These are phyloP conservation scores for Ogataea minuta DNA, from an alignment of 805 yeast species.

Conservation along the genomic window DNA sequence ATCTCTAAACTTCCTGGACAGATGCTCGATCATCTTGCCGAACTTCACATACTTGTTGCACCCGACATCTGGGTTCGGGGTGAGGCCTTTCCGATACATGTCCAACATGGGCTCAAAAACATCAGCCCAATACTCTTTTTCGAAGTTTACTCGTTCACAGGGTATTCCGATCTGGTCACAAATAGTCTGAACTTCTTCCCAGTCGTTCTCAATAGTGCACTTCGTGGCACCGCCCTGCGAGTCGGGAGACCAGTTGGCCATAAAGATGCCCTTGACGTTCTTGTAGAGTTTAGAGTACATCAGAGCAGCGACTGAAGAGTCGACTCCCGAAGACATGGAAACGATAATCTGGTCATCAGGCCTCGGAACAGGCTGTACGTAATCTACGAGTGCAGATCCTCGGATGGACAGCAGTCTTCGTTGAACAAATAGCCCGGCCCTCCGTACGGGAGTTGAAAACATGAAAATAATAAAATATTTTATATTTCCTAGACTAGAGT, in stretches of 20 bases:
- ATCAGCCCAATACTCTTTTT: conserved; percentile 86
- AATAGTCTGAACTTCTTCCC: conserved; percentile 77
- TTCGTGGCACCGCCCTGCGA: conserved; percentile 31
- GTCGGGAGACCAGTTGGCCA: conserved; percentile 82
- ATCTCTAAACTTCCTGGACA: conserved; percentile 28
- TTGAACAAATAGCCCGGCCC: neutral
- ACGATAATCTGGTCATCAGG: conserved; percentile 62
- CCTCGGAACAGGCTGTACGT: conserved; percentile 36
- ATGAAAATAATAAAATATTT: conserved; percentile 2
- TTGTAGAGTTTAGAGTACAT: conserved; percentile 48
- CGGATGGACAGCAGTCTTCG: neutral
- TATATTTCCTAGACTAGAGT: too few relatives aligned
- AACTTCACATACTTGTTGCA: conserved; percentile 87
- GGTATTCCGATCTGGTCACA: conserved; percentile 62
- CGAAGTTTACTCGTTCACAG: conserved; percentile 77
- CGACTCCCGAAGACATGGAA: conserved; percentile 97
- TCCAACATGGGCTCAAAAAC: conserved; percentile 92
- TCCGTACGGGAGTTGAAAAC: conserved; percentile 1
- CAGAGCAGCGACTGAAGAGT: conserved; percentile 81
- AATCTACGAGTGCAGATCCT: conserved; percentile 1
- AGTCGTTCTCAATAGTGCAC: conserved; percentile 77
- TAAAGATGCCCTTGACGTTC: conserved; percentile 78
- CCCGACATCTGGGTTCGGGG: conserved; percentile 94
- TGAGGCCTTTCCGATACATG: conserved; percentile 64
- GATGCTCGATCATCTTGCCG: conserved; percentile 66